Evolutionary conservation across 768 basidiomycete species (phyloP).

Genomic region (Serpula lacrymans): DNA sequence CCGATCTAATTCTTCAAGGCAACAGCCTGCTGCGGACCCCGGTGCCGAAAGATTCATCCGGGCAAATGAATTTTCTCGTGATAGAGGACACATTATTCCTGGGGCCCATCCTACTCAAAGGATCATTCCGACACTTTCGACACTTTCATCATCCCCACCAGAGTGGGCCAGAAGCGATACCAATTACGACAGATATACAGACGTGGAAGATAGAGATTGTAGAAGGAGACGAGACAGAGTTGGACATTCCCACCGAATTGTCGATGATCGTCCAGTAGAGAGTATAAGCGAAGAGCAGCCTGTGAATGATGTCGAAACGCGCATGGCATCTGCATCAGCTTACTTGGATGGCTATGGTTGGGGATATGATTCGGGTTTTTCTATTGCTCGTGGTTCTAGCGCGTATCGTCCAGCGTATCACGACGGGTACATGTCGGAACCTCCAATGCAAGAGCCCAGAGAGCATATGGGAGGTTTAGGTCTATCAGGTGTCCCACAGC

Average conservation of each 20-base stretch:
- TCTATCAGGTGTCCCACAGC: slow-evolving; percentile 22
- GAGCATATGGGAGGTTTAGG: slow-evolving; percentile 23
- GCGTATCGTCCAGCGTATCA: slow-evolving; percentile 17
- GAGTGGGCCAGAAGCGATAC: slow-evolving; percentile 7
- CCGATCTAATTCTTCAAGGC: too few species aligned
- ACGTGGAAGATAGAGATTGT: slow-evolving; percentile 28
- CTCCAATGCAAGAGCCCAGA: slow-evolving; percentile 28
- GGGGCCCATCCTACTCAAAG: slow-evolving; percentile 30
- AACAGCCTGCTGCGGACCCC: too few species aligned
- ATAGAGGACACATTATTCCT: slow-evolving; percentile 28
- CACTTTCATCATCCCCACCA: slow-evolving; percentile 13
- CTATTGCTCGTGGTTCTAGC: slow-evolving; percentile 14
- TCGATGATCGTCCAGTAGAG: too few species aligned
- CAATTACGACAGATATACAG: too few species aligned
- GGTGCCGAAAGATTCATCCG: slow-evolving; percentile 6
- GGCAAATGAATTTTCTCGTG: slow-evolving; percentile 7
- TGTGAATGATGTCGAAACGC: slow-evolving; percentile 9
- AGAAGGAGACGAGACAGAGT: too few species aligned
- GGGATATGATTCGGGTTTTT: slow-evolving; percentile 31
- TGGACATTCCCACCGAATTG: too few species aligned
- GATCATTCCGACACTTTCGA: slow-evolving; percentile 19
- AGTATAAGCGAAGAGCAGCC: slow-evolving; percentile 3
- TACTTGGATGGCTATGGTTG: slow-evolving; percentile 32
- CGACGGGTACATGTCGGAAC: slow-evolving; percentile 16
- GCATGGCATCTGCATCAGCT: slow-evolving; percentile 32